Evolutionary conservation across 225 moss, liverwort and hornwort species (phyloP).

Genomic region (Marchantia polymorpha): DNA sequence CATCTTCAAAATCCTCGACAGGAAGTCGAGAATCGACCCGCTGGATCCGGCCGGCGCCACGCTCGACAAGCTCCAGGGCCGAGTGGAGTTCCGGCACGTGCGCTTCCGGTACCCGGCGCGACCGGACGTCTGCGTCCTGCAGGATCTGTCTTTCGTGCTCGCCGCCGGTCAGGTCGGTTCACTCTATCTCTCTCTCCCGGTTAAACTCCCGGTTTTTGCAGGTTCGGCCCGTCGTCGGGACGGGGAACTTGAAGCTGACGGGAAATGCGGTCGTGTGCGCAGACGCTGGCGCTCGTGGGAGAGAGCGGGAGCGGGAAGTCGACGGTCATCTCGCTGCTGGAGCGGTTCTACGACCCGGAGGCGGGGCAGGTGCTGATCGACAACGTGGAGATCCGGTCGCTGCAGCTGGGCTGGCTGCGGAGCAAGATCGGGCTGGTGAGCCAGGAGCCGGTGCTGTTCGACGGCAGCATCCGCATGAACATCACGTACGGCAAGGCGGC

Average conservation of each 20-base stretch:
- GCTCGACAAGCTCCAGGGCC: constrained; percentile 35
- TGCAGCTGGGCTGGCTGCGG: constrained; percentile 33
- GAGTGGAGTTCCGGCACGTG: constrained; percentile 27
- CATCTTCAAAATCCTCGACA: constrained; percentile 35
- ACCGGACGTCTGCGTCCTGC: constrained; percentile 31
- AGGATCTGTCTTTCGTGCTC: constrained; percentile 27
- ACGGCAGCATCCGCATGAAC: constrained; percentile 28
- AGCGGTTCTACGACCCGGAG: constrained; percentile 41
- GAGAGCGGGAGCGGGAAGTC: constrained; percentile 43
- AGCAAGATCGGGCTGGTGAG: constrained; percentile 34
- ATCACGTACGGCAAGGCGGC: constrained; percentile 41
- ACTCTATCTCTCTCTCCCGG: too few relatives aligned
- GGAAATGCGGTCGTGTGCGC: too few relatives aligned
- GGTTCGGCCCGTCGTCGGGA: background rate
- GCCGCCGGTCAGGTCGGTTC: constrained; percentile 34
- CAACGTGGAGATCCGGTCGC: constrained; percentile 16
- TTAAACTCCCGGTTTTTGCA: background rate
- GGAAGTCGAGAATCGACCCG: constrained; percentile 34
- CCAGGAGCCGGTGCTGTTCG: constrained; percentile 43
- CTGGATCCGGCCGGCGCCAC: background rate
- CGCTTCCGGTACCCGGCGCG: constrained; percentile 38
- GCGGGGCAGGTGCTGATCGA: constrained; percentile 33
- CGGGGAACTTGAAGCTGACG: too few relatives aligned
- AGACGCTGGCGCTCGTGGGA: constrained; percentile 39
- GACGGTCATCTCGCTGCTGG: constrained; percentile 37